Evolutionary conservation across 1,284 basidiomycete species (phyloP), one percentile per base, ranked within the genome.

Genomic region (Papiliotrema terrestris): DNA sequence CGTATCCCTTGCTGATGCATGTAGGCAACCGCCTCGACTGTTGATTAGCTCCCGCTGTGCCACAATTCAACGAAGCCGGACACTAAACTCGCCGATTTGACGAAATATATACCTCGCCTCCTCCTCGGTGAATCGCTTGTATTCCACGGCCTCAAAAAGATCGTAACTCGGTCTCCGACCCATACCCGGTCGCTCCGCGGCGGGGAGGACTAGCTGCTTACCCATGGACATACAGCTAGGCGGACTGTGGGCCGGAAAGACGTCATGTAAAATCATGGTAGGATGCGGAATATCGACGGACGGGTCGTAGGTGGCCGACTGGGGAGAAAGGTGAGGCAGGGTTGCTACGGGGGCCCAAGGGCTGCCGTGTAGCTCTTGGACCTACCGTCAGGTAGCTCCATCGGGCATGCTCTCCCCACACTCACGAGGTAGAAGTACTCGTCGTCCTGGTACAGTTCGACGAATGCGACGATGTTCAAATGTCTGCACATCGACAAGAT

Each of bases 61-160:
- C n/a, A n/a, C n/a, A n/a, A n/a, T n/a, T n/a, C n/a, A n/a, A n/a
- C 8, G 14, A 19, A 35, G 26, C 19, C 37, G 25, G 38, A 22
- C 14, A 35, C 8, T n/a, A n/a, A 13, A 62, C 66, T 57, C 26
- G 67, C 69, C 65, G 48, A 95, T 84, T 77, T 96, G 92, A 22
- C 82, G 81, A 71, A 95, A 92, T 58, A 95, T 85, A 75, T 86
- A 86, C 49, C 86, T 83, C 6, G 91, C 88, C 67, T 87, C 84
- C 47, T 80, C 79, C 74, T 93, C 91, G n/a, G 83, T 82, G 49
- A 95, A 81, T 8, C 86, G 82, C 61, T 87, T 87, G 70, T 91
- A 81, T 75, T 95, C 92, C 56, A 95, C 92, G 72, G 89, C 95
- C 71, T 95, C 92, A 63, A 95, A 95, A 45, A 96, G 80, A 70